Evolutionary conservation across 2,329 filamentous ascomycete genomes (phyloP), one percentile per base, ranked within the genome.

Genomic region (Aspergillus fumigatus): DNA sequence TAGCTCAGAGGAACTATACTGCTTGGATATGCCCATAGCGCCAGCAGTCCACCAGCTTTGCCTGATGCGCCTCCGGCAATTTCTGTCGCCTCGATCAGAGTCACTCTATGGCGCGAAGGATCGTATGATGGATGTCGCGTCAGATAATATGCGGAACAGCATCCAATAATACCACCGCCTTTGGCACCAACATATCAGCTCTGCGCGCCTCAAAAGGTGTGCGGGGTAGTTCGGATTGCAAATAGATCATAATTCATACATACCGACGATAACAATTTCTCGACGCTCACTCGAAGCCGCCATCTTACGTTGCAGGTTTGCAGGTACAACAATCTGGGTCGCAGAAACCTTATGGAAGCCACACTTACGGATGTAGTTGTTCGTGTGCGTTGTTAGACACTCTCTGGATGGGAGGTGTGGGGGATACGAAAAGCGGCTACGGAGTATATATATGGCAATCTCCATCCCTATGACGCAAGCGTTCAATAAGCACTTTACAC

Each of bases 111-210:
- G 53, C 84, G 83, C 23, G 82, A 75, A 45, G 87, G 85, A 71
- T 94, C 82, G 77, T 89, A 97, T 29, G 83, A 86, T 27, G 90
- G 86, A 72, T 97, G 92, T 61, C 90, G 87, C 2, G 92, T 94
- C 47, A 97, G 80, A 70, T 87, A 97, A 75, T 97, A 97, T 56
- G 93, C 92, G 4, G 90, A 92, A 51, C 90, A 94, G 72, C 86
- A 88, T 68, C 94, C 94, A 66, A 97, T 96, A 61, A 97, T 92
- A 65, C 93, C 93, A 64, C 92, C 93, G 64, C 93, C 92, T 91
- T 52, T 25, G 21, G 29, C 21, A 48, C 43, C 54, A 7, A 41
- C 14, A 7, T 52, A 58, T 65, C 49, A 66, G 59, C 52, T 48
- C 41, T 43, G 26, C 60, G 29, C 59, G 48, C 51, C 48, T 43